phyloP scores from a whole-genome alignment of 2,329 filamentous ascomycete genomes.

The Hymenoscyphus albidus region DNA sequence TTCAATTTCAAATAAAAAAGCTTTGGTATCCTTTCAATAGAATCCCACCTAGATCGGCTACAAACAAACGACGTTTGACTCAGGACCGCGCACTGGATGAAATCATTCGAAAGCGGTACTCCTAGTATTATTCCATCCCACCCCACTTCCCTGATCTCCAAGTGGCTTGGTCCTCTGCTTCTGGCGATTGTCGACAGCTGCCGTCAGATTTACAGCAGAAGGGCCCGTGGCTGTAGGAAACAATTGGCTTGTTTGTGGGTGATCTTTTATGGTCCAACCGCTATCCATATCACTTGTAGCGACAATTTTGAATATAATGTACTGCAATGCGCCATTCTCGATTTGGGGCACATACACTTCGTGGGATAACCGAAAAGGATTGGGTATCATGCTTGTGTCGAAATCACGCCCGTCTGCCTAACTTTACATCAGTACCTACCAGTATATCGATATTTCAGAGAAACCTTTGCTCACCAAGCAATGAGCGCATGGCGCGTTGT shows the following conservation, averaged over 20 bases:
- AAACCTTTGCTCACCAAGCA: slow-evolving; percentile 44
- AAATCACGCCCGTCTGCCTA: slow-evolving; percentile 50
- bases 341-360: slow-evolving; percentile 46
- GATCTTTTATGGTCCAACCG: slow-evolving; percentile 31
- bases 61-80: not conserved
- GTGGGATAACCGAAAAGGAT: slow-evolving; percentile 33
- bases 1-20: not conserved
- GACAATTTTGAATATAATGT: slow-evolving; percentile 46
- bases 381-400: slow-evolving; percentile 33
- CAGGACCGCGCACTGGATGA: not conserved
- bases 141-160: slow-evolving; percentile 12
- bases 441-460: not conserved
- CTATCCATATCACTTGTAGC: slow-evolving; percentile 32
- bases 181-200: slow-evolving; percentile 18
- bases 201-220: slow-evolving; percentile 20
- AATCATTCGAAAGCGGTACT: slow-evolving; percentile 11
- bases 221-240: slow-evolving; percentile 27
- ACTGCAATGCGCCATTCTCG: slow-evolving; percentile 45
- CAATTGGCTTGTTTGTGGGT: slow-evolving; percentile 11
- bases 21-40: not conserved
- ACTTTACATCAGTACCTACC: slow-evolving; percentile 14
- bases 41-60: not conserved
- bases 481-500: slow-evolving; percentile 46
- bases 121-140: slow-evolving; percentile 13
- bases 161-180: slow-evolving; percentile 18